phyloP scores from a whole-genome alignment of 2,329 filamentous ascomycete species.

The Aspergillus pseudoterreus region DNA sequence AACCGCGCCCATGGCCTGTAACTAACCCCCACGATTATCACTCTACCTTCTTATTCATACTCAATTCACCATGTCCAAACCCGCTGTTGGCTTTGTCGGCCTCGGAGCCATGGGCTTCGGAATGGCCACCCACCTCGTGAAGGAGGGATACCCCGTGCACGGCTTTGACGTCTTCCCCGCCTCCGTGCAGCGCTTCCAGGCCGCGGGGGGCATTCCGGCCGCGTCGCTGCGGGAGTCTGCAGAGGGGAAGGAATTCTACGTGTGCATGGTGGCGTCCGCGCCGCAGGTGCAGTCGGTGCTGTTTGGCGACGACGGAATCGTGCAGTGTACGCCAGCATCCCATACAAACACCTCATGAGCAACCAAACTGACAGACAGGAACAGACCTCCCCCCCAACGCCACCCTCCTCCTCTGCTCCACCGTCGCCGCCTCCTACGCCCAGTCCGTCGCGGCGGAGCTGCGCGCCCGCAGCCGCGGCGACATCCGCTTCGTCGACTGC shows the following conservation, averaged over 20 bases:
- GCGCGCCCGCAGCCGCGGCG: slow-evolving; percentile 51
- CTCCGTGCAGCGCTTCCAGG: slow-evolving; percentile 62
- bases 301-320: slow-evolving; percentile 56
- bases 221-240: slow-evolving; percentile 61
- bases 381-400: slow-evolving; percentile 53
- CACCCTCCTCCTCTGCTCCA: slow-evolving; percentile 65
- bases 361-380: neutral
- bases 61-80: slow-evolving; percentile 39
- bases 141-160: slow-evolving; percentile 62
- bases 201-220: slow-evolving; percentile 59
- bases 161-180: slow-evolving; percentile 69
- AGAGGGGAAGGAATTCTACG: slow-evolving; percentile 55
- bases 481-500: slow-evolving; percentile 66
- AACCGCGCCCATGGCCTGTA: neutral
- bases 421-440: slow-evolving; percentile 64
- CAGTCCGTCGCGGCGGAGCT: slow-evolving; percentile 58
- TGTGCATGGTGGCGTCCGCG: slow-evolving; percentile 74
- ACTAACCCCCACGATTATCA: neutral
- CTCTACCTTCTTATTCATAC: neutral
- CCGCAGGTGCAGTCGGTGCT: slow-evolving; percentile 65
- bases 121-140: slow-evolving; percentile 72
- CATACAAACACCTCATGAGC: neutral
- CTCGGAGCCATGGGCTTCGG: slow-evolving; percentile 79
- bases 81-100: slow-evolving; percentile 64
- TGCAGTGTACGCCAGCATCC: slow-evolving; percentile 18